Base-by-base conservation (phyloP, 2,329 filamentous ascomycete genomes). In the Fusarium illudens region DNA sequence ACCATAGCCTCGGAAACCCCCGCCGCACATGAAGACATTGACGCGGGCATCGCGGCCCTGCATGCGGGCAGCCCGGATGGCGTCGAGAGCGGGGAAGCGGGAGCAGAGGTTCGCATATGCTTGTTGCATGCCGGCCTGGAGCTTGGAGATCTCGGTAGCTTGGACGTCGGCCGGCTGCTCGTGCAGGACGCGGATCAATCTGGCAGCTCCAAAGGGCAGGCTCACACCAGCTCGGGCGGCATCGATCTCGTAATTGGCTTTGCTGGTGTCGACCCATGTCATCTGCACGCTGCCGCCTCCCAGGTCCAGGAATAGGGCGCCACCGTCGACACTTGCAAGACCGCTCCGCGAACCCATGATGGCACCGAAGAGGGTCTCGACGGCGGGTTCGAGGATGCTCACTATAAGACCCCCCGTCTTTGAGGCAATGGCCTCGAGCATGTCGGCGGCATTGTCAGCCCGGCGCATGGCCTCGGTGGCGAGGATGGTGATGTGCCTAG, bases 391-490 rank as follows among this genome's bases (percentile, higher is more conserved):
- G 12, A 97, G 82, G 64, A 97, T 84, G 51, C 87, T 84, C 1
- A 97, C 91, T 1, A 83, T 82, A 79, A 94, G 89, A 1, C 89
- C 91, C 3, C 79, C 79, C 1, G 89, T 90, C 3, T 82, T 81
- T 3, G 82, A 76, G 42, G 84, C 82, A 66, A 97, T 94, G 30
- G 85, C 84, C 0, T 80, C 76, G 2, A 92, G 83, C 79, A 96
- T 93, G 1, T 88, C 85, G 19, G 82, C 82, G 1, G 90, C 89
- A 74, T 97, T 97, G 60, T 86, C 79, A 6, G 94, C 93, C 22
- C 89, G 92, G 44, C 94, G 89, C 76, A 94, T 96, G 4, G 94
- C 94, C 78, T 97, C 94, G 0, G 94, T 97, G 19, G 94, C 94
- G 39, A 97, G 87, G 10, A 97, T 87, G 19, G 87, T 86, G 62